Percentiles rank a stretch among this genome's conserved stretches.
Conservation (phyloP, 176 grass and related monocot genomes). For the Tillandsia fasciculata region DNA sequence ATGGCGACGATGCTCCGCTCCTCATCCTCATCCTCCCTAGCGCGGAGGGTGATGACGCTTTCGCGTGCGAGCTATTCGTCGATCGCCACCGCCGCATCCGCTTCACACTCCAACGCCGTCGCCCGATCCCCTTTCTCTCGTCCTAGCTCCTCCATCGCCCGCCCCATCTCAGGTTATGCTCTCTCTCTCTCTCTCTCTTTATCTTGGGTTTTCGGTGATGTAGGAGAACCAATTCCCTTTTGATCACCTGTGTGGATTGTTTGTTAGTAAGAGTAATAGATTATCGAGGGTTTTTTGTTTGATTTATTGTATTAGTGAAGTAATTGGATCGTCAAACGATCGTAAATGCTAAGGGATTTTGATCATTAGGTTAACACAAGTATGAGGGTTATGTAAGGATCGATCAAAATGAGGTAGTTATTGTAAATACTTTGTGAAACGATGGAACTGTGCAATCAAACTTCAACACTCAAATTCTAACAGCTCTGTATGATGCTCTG, state of each 20-base stretch:
- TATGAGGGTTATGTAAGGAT: no score
- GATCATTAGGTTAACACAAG: no score
- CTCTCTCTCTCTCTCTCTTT: slow-evolving; percentile 11
- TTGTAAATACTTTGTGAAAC: no score
- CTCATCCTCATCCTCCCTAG: slow-evolving; percentile 17
- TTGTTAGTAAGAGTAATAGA: no score
- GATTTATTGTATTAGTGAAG: no score
- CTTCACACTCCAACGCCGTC: not conserved
- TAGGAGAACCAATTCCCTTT: not conserved
- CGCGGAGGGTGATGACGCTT: slow-evolving; percentile 28
- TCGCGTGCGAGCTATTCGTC: slow-evolving; percentile 17
- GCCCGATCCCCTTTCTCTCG: slow-evolving; percentile 23
- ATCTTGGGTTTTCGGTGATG: not conserved
- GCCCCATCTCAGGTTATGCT: slow-evolving; percentile 25
- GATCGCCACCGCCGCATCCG: slow-evolving; percentile 23
- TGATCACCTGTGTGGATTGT: not conserved
- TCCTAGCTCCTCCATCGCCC: slow-evolving; percentile 30
- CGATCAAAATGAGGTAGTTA: no score
- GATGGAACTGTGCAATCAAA: no score
- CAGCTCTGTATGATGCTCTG: no score
- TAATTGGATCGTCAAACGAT: no score
- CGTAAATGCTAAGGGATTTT: no score
- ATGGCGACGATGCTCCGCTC: slow-evolving; percentile 66
- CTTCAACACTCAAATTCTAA: no score
- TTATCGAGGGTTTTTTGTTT: no score